Conservation (phyloP, 805 yeast genomes). For the Pichia scutulata region DNA sequence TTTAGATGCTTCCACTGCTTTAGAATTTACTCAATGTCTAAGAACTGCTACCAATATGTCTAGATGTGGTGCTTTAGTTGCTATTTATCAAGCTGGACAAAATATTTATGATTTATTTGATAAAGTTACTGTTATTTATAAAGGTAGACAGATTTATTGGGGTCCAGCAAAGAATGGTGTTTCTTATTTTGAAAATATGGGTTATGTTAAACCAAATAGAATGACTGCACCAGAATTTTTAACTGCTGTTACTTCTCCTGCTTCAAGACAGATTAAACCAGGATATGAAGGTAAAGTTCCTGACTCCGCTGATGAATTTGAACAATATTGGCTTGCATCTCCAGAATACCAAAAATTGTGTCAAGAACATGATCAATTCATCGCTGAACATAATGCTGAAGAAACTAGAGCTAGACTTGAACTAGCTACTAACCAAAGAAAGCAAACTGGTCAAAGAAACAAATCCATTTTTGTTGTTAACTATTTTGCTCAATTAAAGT, state of each 20-base stretch:
- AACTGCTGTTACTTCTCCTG: conserved; percentile 61
- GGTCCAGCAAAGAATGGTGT: conserved; percentile 50
- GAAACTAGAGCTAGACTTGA: conserved; percentile 36
- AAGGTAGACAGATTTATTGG: conserved; percentile 53
- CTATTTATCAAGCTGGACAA: conserved; percentile 64
- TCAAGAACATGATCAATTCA: conserved; percentile 32
- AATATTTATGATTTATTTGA: conserved; percentile 56
- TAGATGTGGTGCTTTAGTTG: conserved; percentile 50
- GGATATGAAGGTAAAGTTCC: conserved; percentile 54
- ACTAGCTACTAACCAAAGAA: conserved; percentile 31
- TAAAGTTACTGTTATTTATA: conserved; percentile 50
- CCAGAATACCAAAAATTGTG: conserved; percentile 40
- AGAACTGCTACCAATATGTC: conserved; percentile 55
- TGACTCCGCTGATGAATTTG: conserved; percentile 48
- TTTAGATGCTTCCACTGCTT: conserved; percentile 64
- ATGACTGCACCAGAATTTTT: conserved; percentile 64
- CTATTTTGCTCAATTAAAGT: conserved; percentile 42
- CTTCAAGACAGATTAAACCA: conserved; percentile 41
- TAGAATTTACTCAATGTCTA: conserved; percentile 54
- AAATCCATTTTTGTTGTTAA: conserved; percentile 32
- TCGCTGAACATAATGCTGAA: conserved; percentile 30
- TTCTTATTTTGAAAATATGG: conserved; percentile 54
- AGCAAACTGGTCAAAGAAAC: conserved; percentile 32
- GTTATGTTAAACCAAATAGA: conserved; percentile 55
- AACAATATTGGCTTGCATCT: conserved; percentile 49